phyloP scores from a whole-genome alignment of 345 rosid genomes.

The Passiflora organensis region DNA sequence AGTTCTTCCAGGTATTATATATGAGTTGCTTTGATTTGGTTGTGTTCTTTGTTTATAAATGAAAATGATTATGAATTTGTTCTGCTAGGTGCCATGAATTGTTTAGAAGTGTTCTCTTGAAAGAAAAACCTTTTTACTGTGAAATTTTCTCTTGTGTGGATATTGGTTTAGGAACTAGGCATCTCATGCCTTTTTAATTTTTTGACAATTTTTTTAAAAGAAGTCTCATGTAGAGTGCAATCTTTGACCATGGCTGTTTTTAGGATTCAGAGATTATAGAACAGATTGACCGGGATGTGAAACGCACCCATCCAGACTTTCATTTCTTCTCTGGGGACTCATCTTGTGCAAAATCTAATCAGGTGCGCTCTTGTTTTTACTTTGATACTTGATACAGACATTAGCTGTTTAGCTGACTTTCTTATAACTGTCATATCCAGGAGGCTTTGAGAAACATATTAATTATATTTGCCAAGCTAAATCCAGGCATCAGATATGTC shows the following conservation, averaged over 20 bases:
- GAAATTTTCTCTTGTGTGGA: not conserved
- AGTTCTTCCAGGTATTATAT: constrained; percentile 76
- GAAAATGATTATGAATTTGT: not conserved
- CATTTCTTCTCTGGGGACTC: constrained; percentile 92
- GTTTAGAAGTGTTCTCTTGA: not conserved
- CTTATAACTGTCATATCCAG: constrained; percentile 37
- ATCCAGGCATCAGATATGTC: constrained; percentile 96
- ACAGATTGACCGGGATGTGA: constrained; percentile 93
- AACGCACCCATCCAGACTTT: constrained; percentile 96
- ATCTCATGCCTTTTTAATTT: too few species aligned
- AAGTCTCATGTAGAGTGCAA: too few species aligned
- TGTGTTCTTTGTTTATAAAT: not conserved
- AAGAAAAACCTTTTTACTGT: too few species aligned
- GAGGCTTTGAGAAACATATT: constrained; percentile 75
- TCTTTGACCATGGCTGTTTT: constrained; percentile 18
- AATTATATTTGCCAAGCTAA: constrained; percentile 82
- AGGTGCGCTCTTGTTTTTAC: constrained; percentile 38
- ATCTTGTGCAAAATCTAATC: constrained; percentile 65
- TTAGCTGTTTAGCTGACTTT: constrained; percentile 18
- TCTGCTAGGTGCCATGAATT: not conserved
- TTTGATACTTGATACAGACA: not conserved
- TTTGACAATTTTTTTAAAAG: too few species aligned
- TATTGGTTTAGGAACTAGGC: not conserved
- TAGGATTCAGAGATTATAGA: constrained; percentile 88
- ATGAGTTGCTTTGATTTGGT: not conserved